Evolutionary conservation across 257 asterid species (phyloP).

Genomic region (Plantago elongata): DNA sequence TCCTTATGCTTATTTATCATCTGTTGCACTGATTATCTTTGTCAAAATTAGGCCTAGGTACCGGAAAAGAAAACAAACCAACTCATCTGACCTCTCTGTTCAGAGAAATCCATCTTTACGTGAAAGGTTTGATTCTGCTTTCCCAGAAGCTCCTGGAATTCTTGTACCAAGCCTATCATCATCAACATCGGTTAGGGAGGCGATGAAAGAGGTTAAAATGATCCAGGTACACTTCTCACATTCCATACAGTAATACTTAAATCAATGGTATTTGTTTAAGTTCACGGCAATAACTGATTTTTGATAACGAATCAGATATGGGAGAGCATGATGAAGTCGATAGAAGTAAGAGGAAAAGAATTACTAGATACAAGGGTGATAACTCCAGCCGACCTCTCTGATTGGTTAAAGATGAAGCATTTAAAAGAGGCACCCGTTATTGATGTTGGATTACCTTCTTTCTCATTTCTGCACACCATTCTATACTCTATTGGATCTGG

Average conservation of each 20-base stretch:
- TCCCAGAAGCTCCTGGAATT: constrained; percentile 54
- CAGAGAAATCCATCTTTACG: constrained; percentile 37
- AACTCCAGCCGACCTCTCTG: constrained; percentile 58
- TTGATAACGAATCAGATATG: constrained; percentile 48
- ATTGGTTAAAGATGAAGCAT: constrained; percentile 72
- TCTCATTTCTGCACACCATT: constrained; percentile 48
- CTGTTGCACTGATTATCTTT: constrained; percentile 22
- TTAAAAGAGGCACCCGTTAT: constrained; percentile 40
- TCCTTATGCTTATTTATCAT: neutral
- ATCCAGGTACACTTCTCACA: constrained; percentile 60
- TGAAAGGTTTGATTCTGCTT: constrained; percentile 33
- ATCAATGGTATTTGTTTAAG: neutral
- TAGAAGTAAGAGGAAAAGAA: constrained; percentile 64
- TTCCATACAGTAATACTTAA: neutral
- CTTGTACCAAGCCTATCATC: constrained; percentile 64
- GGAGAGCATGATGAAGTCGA: constrained; percentile 61
- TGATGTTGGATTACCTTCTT: constrained; percentile 71
- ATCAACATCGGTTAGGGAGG: constrained; percentile 84
- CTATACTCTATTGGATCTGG: constrained; percentile 62
- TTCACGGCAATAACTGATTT: neutral
- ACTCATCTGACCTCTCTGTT: constrained; percentile 47
- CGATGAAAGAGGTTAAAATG: constrained; percentile 88
- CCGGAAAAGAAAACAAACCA: constrained; percentile 45
- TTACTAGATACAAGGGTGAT: constrained; percentile 48
- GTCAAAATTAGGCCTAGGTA: constrained; percentile 68